phyloP scores from a whole-genome alignment of 306 rosid genomes.

The Casuarina cunninghamiana region DNA sequence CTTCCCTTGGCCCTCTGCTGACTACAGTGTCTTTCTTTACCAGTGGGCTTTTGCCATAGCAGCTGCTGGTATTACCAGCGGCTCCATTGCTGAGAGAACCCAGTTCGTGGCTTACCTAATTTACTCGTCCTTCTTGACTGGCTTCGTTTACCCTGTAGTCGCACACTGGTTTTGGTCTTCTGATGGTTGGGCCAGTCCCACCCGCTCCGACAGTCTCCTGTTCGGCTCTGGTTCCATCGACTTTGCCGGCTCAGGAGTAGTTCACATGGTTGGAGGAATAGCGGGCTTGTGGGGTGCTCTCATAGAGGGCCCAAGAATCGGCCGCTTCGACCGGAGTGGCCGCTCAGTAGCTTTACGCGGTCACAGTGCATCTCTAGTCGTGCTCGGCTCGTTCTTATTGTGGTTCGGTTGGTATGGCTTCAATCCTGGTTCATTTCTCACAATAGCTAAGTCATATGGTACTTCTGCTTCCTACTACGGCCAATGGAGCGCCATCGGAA shows the following conservation, averaged over 20 bases:
- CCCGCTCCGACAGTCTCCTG: constrained; percentile 15
- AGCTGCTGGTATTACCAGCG: constrained; percentile 74
- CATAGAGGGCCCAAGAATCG: constrained; percentile 80
- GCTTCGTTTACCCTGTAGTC: constrained; percentile 69
- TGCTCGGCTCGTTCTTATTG: constrained; percentile 63
- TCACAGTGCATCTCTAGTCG: constrained; percentile 69
- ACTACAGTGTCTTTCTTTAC: constrained; percentile 73
- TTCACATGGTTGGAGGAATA: constrained; percentile 83
- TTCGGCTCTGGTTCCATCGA: constrained; percentile 65
- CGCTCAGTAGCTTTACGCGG: constrained; percentile 63
- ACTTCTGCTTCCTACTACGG: constrained; percentile 42
- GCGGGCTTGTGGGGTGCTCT: constrained; percentile 80
- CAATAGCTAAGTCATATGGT: constrained; percentile 44
- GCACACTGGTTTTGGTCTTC: constrained; percentile 84
- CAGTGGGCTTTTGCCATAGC: constrained; percentile 96
- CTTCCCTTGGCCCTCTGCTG: constrained; percentile 35
- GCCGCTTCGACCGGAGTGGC: constrained; percentile 62
- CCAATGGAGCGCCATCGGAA: constrained; percentile 81
- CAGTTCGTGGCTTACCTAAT: constrained; percentile 78
- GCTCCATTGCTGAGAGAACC: constrained; percentile 82
- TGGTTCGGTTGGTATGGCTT: constrained; percentile 96
- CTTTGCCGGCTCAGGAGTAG: constrained; percentile 72
- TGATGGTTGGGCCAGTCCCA: constrained; percentile 74
- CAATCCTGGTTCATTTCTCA: constrained; percentile 74
- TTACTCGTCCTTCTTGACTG: constrained; percentile 71